phyloP scores from a whole-genome alignment of 2,329 filamentous ascomycete genomes.

The Microsporum audouinii region DNA sequence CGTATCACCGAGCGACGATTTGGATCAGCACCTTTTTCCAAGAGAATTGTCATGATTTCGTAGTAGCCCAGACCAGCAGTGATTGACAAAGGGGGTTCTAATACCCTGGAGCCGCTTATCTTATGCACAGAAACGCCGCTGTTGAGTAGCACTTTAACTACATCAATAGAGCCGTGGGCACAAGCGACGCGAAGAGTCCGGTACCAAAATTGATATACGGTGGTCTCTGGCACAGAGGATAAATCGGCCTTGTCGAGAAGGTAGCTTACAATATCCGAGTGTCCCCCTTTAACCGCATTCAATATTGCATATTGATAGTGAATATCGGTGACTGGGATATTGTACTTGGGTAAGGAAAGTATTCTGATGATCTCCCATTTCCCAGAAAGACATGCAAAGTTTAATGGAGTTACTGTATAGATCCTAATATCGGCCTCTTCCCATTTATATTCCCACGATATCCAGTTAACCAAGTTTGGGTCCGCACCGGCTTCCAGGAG shows the following conservation, averaged over 20 bases:
- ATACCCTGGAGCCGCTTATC: not conserved
- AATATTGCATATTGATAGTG: not conserved
- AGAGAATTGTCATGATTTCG: not conserved
- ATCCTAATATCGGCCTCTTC: not conserved
- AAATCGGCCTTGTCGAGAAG: not conserved
- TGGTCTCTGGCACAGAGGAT: not conserved
- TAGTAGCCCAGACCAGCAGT: not conserved
- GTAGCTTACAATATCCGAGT: not conserved
- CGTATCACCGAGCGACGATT: not conserved
- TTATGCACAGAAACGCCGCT: not conserved
- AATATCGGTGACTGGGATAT: not conserved
- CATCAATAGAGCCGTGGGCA: not conserved
- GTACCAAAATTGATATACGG: not conserved
- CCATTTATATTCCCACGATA: not conserved
- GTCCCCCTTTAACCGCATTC: not conserved
- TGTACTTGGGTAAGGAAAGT: not conserved
- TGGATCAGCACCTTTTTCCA: not conserved
- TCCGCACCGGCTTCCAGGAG: not conserved
- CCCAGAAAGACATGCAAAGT: slow-evolving; percentile 3
- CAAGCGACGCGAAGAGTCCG: not conserved
- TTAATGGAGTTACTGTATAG: not conserved
- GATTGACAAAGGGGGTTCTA: not conserved
- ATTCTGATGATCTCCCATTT: slow-evolving; percentile 4
- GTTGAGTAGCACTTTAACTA: not conserved
- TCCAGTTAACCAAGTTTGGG: not conserved